Evolutionary conservation across 2,329 filamentous ascomycete genomes (phyloP).

Genomic region (Penicillium sp.): DNA sequence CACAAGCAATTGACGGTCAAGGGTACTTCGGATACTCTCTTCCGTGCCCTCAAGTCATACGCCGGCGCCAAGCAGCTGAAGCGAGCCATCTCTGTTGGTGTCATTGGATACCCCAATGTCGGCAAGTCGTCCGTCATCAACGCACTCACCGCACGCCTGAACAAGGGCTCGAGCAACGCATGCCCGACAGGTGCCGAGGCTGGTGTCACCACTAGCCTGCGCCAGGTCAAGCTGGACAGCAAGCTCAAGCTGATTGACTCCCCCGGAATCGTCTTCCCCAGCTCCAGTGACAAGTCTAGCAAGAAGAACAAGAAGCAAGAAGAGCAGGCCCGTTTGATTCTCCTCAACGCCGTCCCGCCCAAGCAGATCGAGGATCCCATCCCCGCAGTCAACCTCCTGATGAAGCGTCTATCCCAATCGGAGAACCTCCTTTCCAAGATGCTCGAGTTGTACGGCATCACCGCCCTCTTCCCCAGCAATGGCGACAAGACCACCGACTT

Average conservation of each 20-base stretch:
- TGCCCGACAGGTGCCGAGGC: conserved; percentile 90
- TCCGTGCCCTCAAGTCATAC: conserved; percentile 86
- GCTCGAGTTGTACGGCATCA: conserved; percentile 78
- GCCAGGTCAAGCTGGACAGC: conserved; percentile 89
- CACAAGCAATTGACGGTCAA: conserved; percentile 86
- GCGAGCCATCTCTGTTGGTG: conserved; percentile 83
- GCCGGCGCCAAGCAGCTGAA: conserved; percentile 80
- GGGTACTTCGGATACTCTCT: conserved; percentile 78
- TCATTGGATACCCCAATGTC: conserved; percentile 94
- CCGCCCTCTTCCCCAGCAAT: conserved; percentile 67
- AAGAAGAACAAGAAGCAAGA: conserved; percentile 66
- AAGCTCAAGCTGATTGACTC: conserved; percentile 92
- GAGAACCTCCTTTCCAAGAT: conserved; percentile 75
- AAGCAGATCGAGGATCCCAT: conserved; percentile 93
- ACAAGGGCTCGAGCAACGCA: conserved; percentile 60
- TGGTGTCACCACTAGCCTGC: conserved; percentile 83
- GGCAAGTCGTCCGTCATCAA: conserved; percentile 98
- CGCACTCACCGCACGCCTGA: conserved; percentile 75
- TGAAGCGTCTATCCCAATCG: conserved; percentile 73
- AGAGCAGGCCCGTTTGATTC: conserved; percentile 75
- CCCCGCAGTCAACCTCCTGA: conserved; percentile 79
- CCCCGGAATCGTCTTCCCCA: conserved; percentile 90
- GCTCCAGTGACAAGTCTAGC: conserved; percentile 45
- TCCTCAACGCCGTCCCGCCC: conserved; percentile 87
- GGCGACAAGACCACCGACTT: conserved; percentile 86